Percentiles rank a stretch among this genome's conserved stretches.
phyloP scores from a whole-genome alignment of 176 grass and related monocot genomes.

The Oryza australiensis region DNA sequence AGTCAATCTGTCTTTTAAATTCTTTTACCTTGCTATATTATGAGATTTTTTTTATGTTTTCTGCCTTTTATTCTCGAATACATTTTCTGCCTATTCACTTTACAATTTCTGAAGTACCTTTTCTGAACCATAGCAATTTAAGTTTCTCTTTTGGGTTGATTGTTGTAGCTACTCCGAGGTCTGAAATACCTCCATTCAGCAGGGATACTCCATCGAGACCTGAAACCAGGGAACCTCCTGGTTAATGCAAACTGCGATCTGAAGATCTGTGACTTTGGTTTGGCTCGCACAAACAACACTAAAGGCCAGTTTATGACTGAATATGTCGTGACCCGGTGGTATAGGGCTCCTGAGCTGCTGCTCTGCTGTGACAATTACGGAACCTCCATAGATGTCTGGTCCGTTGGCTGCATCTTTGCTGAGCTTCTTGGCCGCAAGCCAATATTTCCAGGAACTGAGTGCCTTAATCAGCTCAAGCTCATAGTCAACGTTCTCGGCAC shows the following conservation, averaged over 20 bases:
- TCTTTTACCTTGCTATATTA: not conserved
- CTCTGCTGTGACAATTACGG: slow-evolving; percentile 60
- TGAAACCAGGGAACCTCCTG: slow-evolving; percentile 65
- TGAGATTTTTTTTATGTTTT: not conserved
- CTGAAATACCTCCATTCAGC: slow-evolving; percentile 64
- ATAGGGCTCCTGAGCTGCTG: slow-evolving; percentile 57
- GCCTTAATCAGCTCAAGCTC: slow-evolving; percentile 59
- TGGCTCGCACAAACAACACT: slow-evolving; percentile 57
- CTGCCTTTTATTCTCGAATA: too few species aligned
- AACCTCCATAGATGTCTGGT: slow-evolving; percentile 62
- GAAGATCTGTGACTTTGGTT: slow-evolving; percentile 65
- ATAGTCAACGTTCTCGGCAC: slow-evolving; percentile 58
- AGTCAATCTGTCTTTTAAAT: not conserved
- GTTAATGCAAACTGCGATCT: slow-evolving; percentile 62
- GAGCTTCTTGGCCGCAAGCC: slow-evolving; percentile 66
- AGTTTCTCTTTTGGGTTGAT: slow-evolving; percentile 6
- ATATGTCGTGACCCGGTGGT: slow-evolving; percentile 62
- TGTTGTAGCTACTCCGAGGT: slow-evolving; percentile 53
- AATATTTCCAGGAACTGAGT: slow-evolving; percentile 57
- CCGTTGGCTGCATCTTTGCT: slow-evolving; percentile 64
- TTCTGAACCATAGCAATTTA: slow-evolving; percentile 3
- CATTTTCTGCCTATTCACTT: not conserved
- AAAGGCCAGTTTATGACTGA: slow-evolving; percentile 70
- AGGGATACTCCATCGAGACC: slow-evolving; percentile 61
- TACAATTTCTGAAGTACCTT: not conserved